A percentile compares a stretch with the other conserved stretches of the same genome.
Evolutionary conservation across 768 basidiomycete genomes (phyloP).

Genomic region (Boletales sp.): DNA sequence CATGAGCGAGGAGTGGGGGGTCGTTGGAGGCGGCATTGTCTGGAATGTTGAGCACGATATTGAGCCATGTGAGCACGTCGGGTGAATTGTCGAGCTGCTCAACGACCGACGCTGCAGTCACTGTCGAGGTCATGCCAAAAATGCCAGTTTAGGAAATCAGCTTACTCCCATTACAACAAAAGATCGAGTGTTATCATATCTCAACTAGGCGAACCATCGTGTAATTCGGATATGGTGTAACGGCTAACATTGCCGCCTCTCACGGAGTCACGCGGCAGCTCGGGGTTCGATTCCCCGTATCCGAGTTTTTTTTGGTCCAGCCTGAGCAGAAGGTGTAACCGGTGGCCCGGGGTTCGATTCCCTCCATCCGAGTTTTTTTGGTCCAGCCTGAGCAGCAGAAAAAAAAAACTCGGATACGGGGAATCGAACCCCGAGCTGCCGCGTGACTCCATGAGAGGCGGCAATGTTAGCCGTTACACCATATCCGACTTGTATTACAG

Average conservation of each 20-base stretch:
- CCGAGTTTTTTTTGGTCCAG: slow-evolving; percentile 16
- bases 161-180: no score
- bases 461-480: slow-evolving; percentile 68
- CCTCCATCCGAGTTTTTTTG: slow-evolving; percentile 30
- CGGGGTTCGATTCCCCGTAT: slow-evolving; percentile 37
- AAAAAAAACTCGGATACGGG: slow-evolving; percentile 29
- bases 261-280: slow-evolving; percentile 38
- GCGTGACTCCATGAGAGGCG: slow-evolving; percentile 46
- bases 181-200: no score
- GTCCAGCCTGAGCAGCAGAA: no score
- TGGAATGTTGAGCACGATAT: slow-evolving; percentile 48
- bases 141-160: no score
- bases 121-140: slow-evolving; percentile 22
- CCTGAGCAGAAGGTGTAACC: slow-evolving; percentile 62
- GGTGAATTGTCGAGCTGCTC: slow-evolving; percentile 57
- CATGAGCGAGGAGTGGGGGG: slow-evolving; percentile 43
- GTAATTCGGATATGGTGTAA: slow-evolving; percentile 55
- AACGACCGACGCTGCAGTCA: slow-evolving; percentile 40
- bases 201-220: no score
- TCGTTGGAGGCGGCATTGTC: slow-evolving; percentile 37
- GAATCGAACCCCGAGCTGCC: slow-evolving; percentile 39
- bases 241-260: slow-evolving; percentile 67
- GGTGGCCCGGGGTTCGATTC: slow-evolving; percentile 40
- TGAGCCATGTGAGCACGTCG: slow-evolving; percentile 70
- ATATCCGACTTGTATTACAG: slow-evolving; percentile 40